phyloP scores from a whole-genome alignment of 768 basidiomycete species.

The Lactifluus subvellereus region DNA sequence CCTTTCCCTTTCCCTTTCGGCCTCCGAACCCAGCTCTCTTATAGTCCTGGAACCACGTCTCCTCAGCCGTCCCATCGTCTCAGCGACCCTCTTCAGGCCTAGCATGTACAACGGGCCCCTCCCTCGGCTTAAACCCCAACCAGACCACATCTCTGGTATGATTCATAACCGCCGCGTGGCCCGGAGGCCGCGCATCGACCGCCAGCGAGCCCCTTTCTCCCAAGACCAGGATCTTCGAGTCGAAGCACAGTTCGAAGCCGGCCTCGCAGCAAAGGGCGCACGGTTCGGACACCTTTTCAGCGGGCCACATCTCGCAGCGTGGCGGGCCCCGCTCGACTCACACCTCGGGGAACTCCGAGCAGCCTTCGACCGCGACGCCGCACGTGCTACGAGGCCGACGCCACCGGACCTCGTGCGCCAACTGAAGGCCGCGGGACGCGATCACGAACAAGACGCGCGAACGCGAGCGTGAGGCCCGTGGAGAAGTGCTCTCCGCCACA shows the following conservation, averaged over 20 bases:
- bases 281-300: conserved; percentile 26
- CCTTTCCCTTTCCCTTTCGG: neutral
- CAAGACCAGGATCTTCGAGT: conserved; percentile 32
- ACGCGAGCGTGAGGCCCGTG: conserved; percentile 52
- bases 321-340: conserved; percentile 38
- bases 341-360: conserved; percentile 31
- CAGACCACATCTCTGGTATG: conserved; percentile 62
- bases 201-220: conserved; percentile 32
- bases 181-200: conserved; percentile 42
- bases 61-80: conserved; percentile 59
- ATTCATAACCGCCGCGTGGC: conserved; percentile 46
- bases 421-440: conserved; percentile 51
- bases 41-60: conserved; percentile 56
- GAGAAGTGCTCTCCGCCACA: conserved; percentile 51
- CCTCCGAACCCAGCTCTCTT: conserved; percentile 1
- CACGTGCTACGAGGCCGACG: conserved; percentile 40
- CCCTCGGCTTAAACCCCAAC: conserved; percentile 78
- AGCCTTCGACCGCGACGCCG: conserved; percentile 37
- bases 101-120: conserved; percentile 61
- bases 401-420: conserved; percentile 43
- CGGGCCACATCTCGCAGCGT: conserved; percentile 1
- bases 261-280: conserved; percentile 18
- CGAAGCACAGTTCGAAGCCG: conserved; percentile 38
- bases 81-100: conserved; percentile 64
- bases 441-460: conserved; percentile 63